Evolutionary conservation across 345 rosid species (phyloP).

Genomic region (Citrus glauca): DNA sequence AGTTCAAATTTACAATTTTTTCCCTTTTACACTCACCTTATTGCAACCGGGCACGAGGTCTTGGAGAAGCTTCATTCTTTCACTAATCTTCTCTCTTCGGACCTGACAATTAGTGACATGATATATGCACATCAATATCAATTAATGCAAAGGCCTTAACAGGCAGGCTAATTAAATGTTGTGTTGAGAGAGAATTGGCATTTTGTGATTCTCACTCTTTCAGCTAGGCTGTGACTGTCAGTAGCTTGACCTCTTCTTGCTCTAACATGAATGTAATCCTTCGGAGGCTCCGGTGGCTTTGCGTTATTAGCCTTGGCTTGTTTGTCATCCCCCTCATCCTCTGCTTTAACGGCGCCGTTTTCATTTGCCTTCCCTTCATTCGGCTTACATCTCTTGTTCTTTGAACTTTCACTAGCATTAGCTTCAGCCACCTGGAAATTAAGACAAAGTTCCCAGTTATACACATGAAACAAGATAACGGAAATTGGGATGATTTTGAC

Average conservation of each 20-base stretch:
- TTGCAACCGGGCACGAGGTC: constrained; percentile 98
- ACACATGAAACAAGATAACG: neutral
- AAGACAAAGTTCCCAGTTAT: neutral
- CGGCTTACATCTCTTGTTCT: constrained; percentile 38
- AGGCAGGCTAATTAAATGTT: neutral
- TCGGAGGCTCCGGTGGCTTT: constrained; percentile 47
- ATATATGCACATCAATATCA: neutral
- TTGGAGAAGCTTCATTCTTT: constrained; percentile 94
- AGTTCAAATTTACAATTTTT: neutral
- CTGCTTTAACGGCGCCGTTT: constrained; percentile 26
- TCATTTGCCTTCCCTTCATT: constrained; percentile 29
- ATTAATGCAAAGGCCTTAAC: neutral
- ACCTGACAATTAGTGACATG: constrained; percentile 36
- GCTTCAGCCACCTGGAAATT: constrained; percentile 29
- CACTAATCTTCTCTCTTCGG: constrained; percentile 92
- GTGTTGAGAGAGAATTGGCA: neutral
- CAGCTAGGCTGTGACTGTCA: constrained; percentile 94
- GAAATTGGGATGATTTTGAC: neutral
- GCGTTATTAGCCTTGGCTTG: constrained; percentile 5
- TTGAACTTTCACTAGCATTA: constrained; percentile 29
- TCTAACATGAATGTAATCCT: constrained; percentile 84
- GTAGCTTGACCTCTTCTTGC: constrained; percentile 97
- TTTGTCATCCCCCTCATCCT: constrained; percentile 33
- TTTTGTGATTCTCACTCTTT: constrained; percentile 54
- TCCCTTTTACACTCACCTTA: constrained; percentile 40